Evolutionary conservation across 768 basidiomycete genomes (phyloP), one percentile per base, ranked within the genome.

Genomic region (Calocybe gangraenosa): DNA sequence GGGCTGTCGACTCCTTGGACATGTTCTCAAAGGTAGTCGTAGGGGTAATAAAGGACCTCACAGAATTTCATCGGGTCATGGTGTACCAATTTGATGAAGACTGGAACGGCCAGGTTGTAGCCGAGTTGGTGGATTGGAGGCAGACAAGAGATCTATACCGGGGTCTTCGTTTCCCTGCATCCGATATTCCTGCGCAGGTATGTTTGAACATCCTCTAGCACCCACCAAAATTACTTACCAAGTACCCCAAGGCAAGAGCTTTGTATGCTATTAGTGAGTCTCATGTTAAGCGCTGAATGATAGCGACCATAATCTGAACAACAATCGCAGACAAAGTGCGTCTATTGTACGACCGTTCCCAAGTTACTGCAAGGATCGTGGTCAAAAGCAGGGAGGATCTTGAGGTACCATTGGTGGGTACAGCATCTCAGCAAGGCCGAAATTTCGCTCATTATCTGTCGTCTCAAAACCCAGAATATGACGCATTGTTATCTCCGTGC

Each of bases 401-500:
- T 5, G 75, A 83, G 37, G 63, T 64, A 4, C 87, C 88, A 3
- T 64, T 90, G 44, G 80, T 82, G 59, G 34, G 72, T 67, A 14
- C 28, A 28, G 14, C n/a, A 9, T 3, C 20, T 11, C 7, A 14
- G 0, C 2, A 20, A 11, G 6, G 36, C 21, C 14, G 14, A 21
- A 23, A 7, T 15, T 36, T 7, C 34, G 5, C 15, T 32, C 5
- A 36, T 20, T 28, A 3, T 30, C 20, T 1, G 23, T 31, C 13
- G n/a, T 34, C 21, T 9, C 14, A 36, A 34, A n/a, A n/a, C 13
- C 35, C 34, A 85, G 76, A 79, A 91, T 56, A 88, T 91, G 86
- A 89, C 88, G 0, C 84, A 91, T 61, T 86, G 81, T 45, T 87
- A 84, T 52, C 67, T 91, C 7, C 78, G 88, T n/a, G 87, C 87